Evolutionary conservation across 805 yeast species (phyloP), one percentile per base, ranked within the genome.

Genomic region (Cyberlindnera galapagoensis): DNA sequence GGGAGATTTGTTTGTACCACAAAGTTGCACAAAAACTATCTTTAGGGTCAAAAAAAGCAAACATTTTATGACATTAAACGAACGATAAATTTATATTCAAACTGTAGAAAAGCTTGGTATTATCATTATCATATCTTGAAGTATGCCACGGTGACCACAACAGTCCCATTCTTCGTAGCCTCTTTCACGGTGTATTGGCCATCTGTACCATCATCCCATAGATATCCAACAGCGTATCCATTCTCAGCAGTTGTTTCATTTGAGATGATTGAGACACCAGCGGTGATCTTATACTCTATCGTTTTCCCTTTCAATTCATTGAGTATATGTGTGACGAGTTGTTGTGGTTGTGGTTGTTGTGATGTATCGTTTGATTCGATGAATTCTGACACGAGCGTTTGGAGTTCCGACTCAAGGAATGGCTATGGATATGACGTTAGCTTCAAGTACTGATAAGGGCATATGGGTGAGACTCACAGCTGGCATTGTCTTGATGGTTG

Each of bases 21-120:
- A 18, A 41, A 41, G 21, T 18, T 41, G 27, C 35, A 38, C 27
- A 41, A 41, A 34, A 25, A 34, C 34, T 41, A 41, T 26, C 7
- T n/a, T 37, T 19, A 38, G 29, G 35, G 7, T 28, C 13, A 12
- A 13, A n/a, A 20, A 11, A 13, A 7, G 9, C 24, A 21, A 21
- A 21, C 24, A 10, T 7, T 10, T 7, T 13, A 6, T 21, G n/a
- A 7, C 4, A 6, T 9, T 9, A 19, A n/a, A n/a, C n/a, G n/a
- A n/a, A n/a, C n/a, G n/a, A n/a, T n/a, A n/a, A n/a, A n/a, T n/a
- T n/a, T n/a, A n/a, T n/a, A n/a, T n/a, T n/a, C n/a, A n/a, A n/a
- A n/a, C n/a, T n/a, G n/a, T 19, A 10, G n/a, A n/a, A 10, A 11
- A 19, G 6, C 15, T 7, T 11, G 14, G 15, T 7, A 20, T 28